A percentile compares a stretch with the other conserved stretches of the same genome.
phyloP scores from a whole-genome alignment of 192 early-diverging fungal genomes.

The Podila verticillata region DNA sequence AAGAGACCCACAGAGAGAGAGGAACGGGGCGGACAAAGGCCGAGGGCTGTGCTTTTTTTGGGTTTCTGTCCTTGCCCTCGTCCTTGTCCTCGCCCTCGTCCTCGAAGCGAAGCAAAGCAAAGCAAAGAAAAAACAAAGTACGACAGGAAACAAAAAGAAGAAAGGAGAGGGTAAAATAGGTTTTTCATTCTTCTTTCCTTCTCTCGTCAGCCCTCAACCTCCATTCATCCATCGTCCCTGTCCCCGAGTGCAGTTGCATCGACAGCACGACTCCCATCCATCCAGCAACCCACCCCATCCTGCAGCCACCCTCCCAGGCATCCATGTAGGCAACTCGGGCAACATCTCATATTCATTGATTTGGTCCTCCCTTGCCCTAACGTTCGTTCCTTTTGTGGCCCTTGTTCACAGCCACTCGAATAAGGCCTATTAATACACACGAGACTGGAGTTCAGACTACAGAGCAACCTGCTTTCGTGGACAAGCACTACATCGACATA shows the following conservation, averaged over 20 bases:
- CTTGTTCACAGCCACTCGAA: neutral
- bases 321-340: neutral
- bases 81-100: no score
- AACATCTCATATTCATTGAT: neutral
- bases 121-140: no score
- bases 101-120: no score
- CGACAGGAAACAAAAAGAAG: no score
- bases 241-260: neutral
- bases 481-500: neutral
- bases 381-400: neutral
- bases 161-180: no score
- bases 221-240: neutral
- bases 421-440: neutral
- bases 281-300: no score
- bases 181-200: neutral
- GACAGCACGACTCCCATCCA: no score
- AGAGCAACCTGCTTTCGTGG: neutral
- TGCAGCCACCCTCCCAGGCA: neutral
- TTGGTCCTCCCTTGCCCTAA: neutral
- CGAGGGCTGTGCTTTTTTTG: no score
- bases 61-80: no score
- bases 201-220: neutral
- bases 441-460: neutral
- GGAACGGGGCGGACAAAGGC: no score
- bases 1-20: no score